Evolutionary conservation across 1,284 basidiomycete species (phyloP).

Genomic region (Ganoderma sinense): DNA sequence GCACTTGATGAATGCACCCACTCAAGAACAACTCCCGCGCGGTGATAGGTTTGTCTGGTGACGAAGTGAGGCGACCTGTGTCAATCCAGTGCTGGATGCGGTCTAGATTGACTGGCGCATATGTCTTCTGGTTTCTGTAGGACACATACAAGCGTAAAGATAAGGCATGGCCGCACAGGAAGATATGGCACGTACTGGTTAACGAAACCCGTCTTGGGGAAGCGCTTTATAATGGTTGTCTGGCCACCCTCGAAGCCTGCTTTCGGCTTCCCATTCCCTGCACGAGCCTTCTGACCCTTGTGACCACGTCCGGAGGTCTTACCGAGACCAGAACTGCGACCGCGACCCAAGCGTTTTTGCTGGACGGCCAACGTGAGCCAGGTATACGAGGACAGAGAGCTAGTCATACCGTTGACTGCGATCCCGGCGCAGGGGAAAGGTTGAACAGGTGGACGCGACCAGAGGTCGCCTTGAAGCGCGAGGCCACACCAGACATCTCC

Average conservation of each 20-base stretch:
- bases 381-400: slow-evolving; percentile 1
- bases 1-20: slow-evolving; percentile 88
- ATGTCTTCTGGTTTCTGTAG: slow-evolving; percentile 73
- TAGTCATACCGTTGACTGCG: slow-evolving; percentile 64
- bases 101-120: slow-evolving; percentile 88
- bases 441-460: slow-evolving; percentile 46
- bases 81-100: slow-evolving; percentile 93
- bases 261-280: slow-evolving; percentile 88
- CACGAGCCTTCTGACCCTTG: slow-evolving; percentile 95
- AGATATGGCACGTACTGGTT: slow-evolving; percentile 76
- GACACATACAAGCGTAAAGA: neutral
- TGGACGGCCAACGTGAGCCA: slow-evolving; percentile 42
- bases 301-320: slow-evolving; percentile 93
- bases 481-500: slow-evolving; percentile 25
- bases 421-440: slow-evolving; percentile 65
- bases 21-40: slow-evolving; percentile 86
- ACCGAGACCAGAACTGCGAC: slow-evolving; percentile 90
- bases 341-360: slow-evolving; percentile 95
- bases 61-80: slow-evolving; percentile 81
- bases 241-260: slow-evolving; percentile 96
- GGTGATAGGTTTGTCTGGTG: slow-evolving; percentile 87
- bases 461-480: slow-evolving; percentile 31
- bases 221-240: slow-evolving; percentile 90
- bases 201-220: slow-evolving; percentile 94
- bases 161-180: slow-evolving; percentile 11